Base-by-base conservation (phyloP, 169 alveolate species). In the Plasmodium gallinaceum region DNA sequence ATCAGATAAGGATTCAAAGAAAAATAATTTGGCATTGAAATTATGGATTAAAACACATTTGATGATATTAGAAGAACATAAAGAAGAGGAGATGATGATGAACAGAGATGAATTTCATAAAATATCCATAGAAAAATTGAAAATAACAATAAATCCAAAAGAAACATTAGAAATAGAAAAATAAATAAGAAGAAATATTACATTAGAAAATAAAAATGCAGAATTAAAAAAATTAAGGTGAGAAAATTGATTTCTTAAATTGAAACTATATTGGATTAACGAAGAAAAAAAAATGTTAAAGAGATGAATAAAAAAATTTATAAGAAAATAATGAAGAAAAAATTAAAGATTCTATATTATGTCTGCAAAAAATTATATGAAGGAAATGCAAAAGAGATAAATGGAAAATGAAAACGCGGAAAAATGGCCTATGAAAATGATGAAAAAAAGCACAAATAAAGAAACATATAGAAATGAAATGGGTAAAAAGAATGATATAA, bases 1-100 rank as follows among this genome's bases (percentile, higher is more conserved):
- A n/a, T n/a, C n/a, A n/a, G n/a, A n/a, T 32, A 32, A 32, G 39
- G 39, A 32, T 32, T 32, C 39, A 54, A 9, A 54, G 9, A 54
- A 54, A 54, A 54, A 54, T 18, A 14, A 54, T 2, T 54, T 54
- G 18, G 0, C 12, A 22, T 16, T 18, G 8, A 54, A 12, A 54
- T 16, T 54, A 54, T 10, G 18, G 62, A n/a, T 54, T 10, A 10
- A 54, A 18, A 54, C 12, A 54, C 62, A 54, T 12, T 10, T 54
- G 62, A 54, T 54, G 62, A 12, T 54, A 54, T 54, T 54, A 54
- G 62, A 54, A 10, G 62, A 54, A 54, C 12, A 12, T 12, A 54
- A 54, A 54, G 12, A 54, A 22, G 62, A 54, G 16, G 62, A 54
- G 12, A 10, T 2, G 16, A 54, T 54, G 12, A 16, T 2, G 6